Percentiles rank a stretch among this genome's conserved stretches.
Conservation (phyloP, 371 early-diverging fungal genomes). For the Coemansia sp. region DNA sequence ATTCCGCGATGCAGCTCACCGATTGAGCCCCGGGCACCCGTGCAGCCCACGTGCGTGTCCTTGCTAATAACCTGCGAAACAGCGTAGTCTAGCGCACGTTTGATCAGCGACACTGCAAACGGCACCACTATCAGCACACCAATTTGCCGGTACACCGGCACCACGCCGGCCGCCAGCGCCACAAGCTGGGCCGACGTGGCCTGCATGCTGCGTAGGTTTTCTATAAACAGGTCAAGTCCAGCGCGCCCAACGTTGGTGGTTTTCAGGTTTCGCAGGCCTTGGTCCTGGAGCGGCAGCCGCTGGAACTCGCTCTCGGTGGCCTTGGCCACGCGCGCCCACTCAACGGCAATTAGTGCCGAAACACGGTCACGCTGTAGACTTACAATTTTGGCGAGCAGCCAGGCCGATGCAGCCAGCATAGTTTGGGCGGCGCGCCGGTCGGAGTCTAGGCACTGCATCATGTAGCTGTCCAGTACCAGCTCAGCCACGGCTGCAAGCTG, state of each 20-base stretch:
- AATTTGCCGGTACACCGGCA: slow-evolving; percentile 21
- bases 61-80: background rate
- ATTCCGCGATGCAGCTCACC: slow-evolving; percentile 61
- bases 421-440: background rate
- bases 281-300: slow-evolving; percentile 22
- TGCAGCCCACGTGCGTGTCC: background rate
- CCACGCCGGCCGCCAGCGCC: background rate
- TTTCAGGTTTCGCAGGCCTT: slow-evolving; percentile 8
- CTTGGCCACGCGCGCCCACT: slow-evolving; percentile 7
- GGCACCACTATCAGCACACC: slow-evolving; percentile 20
- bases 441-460: slow-evolving; percentile 14
- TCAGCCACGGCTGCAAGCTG: background rate
- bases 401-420: background rate
- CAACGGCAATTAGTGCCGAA: background rate
- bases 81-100: slow-evolving; percentile 4
- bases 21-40: background rate
- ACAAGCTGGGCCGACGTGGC: background rate
- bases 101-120: background rate
- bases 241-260: background rate
- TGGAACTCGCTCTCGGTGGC: slow-evolving; percentile 20
- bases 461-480: slow-evolving; percentile 5
- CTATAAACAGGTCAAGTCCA: background rate
- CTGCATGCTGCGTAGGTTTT: slow-evolving; percentile 5
- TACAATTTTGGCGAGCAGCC: slow-evolving; percentile 4
- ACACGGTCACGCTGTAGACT: background rate